phyloP scores from a whole-genome alignment of 2,329 filamentous ascomycete genomes.

The Lojkania enalia region DNA sequence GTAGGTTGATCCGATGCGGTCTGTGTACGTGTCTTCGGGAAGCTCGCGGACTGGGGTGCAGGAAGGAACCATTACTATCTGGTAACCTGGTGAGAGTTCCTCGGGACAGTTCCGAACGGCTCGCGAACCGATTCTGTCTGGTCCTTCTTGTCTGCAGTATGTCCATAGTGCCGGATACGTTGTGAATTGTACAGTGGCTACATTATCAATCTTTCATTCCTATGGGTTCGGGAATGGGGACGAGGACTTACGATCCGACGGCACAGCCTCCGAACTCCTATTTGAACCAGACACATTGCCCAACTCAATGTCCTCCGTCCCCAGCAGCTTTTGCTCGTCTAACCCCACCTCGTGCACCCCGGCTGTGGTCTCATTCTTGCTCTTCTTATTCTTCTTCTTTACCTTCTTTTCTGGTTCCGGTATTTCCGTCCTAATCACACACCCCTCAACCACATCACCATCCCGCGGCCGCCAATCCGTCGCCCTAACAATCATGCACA shows the following conservation, averaged over 20 bases:
- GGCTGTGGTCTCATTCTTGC: constrained; percentile 4
- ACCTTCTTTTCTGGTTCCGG: constrained; percentile 6
- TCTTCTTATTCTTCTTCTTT: constrained; percentile 6
- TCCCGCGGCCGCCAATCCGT: constrained; percentile 1
- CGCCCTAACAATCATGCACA: constrained; percentile 8
- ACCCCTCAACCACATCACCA: constrained; percentile 6
- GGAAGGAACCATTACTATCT: constrained; percentile 7
- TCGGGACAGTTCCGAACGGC: constrained; percentile 4
- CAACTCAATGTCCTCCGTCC: constrained; percentile 5
- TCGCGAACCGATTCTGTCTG: constrained; percentile 8
- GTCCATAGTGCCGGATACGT: constrained; percentile 9
- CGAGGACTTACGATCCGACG: too few relatives aligned
- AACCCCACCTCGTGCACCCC: constrained; percentile 1
- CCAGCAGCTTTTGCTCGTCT: constrained; percentile 5
- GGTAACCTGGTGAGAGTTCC: constrained; percentile 5
- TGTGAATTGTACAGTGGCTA: constrained; percentile 1
- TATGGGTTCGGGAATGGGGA: too few relatives aligned
- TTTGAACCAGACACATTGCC: constrained; percentile 1
- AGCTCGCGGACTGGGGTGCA: constrained; percentile 9
- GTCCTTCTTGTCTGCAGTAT: constrained; percentile 6
- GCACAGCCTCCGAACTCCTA: neutral
- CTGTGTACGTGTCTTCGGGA: constrained; percentile 3
- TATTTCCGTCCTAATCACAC: constrained; percentile 1
- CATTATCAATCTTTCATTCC: too few relatives aligned
- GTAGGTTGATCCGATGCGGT: constrained; percentile 8